phyloP scores from a whole-genome alignment of 495 filamentous ascomycete genomes.

The Lepidopterella palustris region DNA sequence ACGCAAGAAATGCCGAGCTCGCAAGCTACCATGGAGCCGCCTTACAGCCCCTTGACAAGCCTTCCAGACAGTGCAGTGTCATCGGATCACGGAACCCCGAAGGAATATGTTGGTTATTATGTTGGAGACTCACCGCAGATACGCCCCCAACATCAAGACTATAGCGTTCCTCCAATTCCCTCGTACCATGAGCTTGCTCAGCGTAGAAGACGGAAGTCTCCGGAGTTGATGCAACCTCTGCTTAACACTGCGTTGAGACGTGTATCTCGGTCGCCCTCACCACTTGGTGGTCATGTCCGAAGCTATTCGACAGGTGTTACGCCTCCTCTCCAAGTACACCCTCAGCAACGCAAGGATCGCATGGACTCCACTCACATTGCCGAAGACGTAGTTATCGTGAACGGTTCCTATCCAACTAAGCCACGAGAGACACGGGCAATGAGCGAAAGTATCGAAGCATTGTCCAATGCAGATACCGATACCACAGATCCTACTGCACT shows the following conservation, averaged over 20 bases:
- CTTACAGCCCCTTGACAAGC: constrained; percentile 25
- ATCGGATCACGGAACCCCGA: constrained; percentile 36
- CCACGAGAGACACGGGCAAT: constrained; percentile 11
- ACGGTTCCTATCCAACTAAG: constrained; percentile 37
- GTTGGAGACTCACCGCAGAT: constrained; percentile 51
- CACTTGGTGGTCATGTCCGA: constrained; percentile 31
- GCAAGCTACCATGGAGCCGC: constrained; percentile 4
- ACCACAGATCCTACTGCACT: constrained; percentile 10
- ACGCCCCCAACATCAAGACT: constrained; percentile 48
- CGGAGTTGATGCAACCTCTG: constrained; percentile 39
- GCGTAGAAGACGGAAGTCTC: constrained; percentile 43
- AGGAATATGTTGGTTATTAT: constrained; percentile 60
- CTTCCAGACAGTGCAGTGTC: constrained; percentile 40
- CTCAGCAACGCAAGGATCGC: constrained; percentile 12
- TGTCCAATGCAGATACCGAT: constrained; percentile 15
- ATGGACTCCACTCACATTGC: constrained; percentile 19
- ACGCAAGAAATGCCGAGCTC: constrained; percentile 9
- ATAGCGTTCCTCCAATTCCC: constrained; percentile 43
- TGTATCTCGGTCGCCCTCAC: constrained; percentile 37
- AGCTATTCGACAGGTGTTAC: constrained; percentile 31
- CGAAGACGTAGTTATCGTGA: constrained; percentile 39
- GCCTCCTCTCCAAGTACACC: constrained; percentile 2
- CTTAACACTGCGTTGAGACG: constrained; percentile 26
- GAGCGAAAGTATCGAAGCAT: constrained; percentile 18
- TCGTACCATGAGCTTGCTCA: constrained; percentile 44